Conservation (phyloP, 495 filamentous ascomycete genomes). For the Schizothecium vesticola region DNA sequence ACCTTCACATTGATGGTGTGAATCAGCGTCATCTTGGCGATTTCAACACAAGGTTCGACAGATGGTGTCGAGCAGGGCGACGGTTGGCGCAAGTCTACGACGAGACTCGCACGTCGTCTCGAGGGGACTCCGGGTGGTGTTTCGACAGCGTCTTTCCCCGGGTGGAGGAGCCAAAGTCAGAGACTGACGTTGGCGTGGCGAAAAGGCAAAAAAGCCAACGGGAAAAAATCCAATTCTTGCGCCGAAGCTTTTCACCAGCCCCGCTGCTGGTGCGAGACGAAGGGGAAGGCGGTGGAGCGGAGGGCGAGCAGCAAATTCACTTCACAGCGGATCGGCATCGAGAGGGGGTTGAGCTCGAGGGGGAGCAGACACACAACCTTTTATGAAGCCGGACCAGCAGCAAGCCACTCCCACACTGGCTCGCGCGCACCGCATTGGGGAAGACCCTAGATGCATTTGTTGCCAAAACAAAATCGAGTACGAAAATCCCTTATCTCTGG, state of each 20-base stretch:
- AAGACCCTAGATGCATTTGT: constrained; percentile 4
- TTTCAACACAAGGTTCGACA: neutral
- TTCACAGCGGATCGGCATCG: neutral
- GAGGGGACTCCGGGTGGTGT: neutral
- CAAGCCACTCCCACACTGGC: neutral
- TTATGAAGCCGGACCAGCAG: constrained; percentile 12
- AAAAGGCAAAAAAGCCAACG: neutral
- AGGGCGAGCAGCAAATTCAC: constrained; percentile 4
- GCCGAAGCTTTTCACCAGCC: constrained; percentile 5
- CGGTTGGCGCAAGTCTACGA: neutral
- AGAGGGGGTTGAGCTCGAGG: neutral
- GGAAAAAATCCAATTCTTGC: neutral
- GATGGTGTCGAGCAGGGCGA: neutral
- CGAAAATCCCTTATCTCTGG: constrained; percentile 30
- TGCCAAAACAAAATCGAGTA: constrained; percentile 6
- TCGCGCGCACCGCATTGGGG: neutral
- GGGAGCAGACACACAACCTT: constrained; percentile 9
- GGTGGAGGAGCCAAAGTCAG: neutral
- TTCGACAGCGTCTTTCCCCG: neutral
- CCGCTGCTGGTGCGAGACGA: constrained; percentile 3
- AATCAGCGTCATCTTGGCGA: constrained; percentile 41
- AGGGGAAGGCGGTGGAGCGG: neutral
- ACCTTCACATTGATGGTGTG: constrained; percentile 50
- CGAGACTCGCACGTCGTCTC: neutral
- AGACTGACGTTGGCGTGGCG: neutral